Conservation (phyloP, 805 yeast genomes). For the Kuraishia borneana region DNA sequence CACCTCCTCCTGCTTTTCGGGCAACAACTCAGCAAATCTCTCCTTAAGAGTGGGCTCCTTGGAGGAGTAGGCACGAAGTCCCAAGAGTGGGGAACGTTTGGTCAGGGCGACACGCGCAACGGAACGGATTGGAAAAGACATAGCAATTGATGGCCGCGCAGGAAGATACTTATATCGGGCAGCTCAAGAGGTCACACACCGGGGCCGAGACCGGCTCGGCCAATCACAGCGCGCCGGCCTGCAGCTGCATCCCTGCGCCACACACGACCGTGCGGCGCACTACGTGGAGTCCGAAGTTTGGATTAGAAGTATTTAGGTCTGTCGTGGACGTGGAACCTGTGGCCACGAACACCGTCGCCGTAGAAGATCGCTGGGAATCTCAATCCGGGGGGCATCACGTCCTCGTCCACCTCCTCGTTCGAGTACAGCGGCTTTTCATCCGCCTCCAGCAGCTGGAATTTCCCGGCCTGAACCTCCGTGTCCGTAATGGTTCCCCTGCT, state of each 20-base stretch:
- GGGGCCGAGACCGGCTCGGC: too few species aligned
- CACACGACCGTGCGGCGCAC: too few species aligned
- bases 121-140: conserved; percentile 13
- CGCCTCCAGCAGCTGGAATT: conserved; percentile 37
- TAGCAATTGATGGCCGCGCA: background rate
- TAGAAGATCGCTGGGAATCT: conserved; percentile 71
- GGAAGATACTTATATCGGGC: background rate
- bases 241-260: too few species aligned
- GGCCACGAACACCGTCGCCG: conserved; percentile 92
- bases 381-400: conserved; percentile 43
- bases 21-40: conserved; percentile 85
- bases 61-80: conserved; percentile 23
- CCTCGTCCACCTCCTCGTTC: conserved; percentile 44
- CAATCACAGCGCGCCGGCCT: too few species aligned
- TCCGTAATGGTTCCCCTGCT: conserved; percentile 92
- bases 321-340: conserved; percentile 87
- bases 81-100: conserved; percentile 10
- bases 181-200: background rate
- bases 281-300: too few species aligned
- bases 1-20: conserved; percentile 86
- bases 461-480: conserved; percentile 92
- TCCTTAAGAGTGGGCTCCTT: conserved; percentile 67
- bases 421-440: conserved; percentile 12
- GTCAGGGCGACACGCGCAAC: conserved; percentile 15
- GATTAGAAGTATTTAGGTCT: conserved; percentile 86